phyloP scores from a whole-genome alignment of 306 rosid species.

The Lotus japonicus region DNA sequence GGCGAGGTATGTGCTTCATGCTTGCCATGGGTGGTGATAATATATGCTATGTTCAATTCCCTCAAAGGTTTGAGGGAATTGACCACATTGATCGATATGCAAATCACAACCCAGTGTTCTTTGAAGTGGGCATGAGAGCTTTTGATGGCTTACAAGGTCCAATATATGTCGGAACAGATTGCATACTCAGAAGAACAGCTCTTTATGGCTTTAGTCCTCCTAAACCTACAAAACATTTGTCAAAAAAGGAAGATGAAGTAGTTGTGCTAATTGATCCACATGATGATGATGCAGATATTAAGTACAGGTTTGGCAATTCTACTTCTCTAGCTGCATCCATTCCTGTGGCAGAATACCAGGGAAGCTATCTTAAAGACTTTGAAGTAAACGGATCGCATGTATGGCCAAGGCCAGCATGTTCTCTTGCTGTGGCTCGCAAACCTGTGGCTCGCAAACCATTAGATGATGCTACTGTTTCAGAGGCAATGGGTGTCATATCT shows the following conservation, averaged over 20 bases:
- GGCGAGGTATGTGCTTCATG: conserved; percentile 83
- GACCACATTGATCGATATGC: conserved; percentile 72
- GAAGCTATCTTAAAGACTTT: conserved; percentile 56
- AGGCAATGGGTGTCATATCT: conserved; percentile 64
- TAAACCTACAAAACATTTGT: conserved; percentile 56
- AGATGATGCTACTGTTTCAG: conserved; percentile 69
- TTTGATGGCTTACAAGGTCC: too few relatives aligned
- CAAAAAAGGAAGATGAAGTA: conserved; percentile 52
- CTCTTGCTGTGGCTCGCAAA: conserved; percentile 71
- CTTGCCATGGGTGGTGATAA: conserved; percentile 75
- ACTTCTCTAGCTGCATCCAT: conserved; percentile 58
- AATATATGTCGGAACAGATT: conserved; percentile 72
- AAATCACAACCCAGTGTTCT: conserved; percentile 70
- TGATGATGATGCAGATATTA: conserved; percentile 63
- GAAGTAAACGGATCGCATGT: conserved; percentile 49
- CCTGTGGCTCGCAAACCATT: too few relatives aligned
- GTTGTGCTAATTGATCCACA: conserved; percentile 27
- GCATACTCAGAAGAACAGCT: conserved; percentile 69
- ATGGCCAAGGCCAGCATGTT: conserved; percentile 65
- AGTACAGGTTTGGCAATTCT: conserved; percentile 67
- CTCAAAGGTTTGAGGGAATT: conserved; percentile 71
- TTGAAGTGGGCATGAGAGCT: conserved; percentile 73
- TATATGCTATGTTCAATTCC: conserved; percentile 66
- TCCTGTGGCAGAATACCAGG: conserved; percentile 72
- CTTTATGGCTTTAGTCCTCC: conserved; percentile 77